A percentile compares a stretch with the other conserved stretches of the same genome.
Conservation (phyloP, 2,329 filamentous ascomycete genomes). For the Xylaria digitata region DNA sequence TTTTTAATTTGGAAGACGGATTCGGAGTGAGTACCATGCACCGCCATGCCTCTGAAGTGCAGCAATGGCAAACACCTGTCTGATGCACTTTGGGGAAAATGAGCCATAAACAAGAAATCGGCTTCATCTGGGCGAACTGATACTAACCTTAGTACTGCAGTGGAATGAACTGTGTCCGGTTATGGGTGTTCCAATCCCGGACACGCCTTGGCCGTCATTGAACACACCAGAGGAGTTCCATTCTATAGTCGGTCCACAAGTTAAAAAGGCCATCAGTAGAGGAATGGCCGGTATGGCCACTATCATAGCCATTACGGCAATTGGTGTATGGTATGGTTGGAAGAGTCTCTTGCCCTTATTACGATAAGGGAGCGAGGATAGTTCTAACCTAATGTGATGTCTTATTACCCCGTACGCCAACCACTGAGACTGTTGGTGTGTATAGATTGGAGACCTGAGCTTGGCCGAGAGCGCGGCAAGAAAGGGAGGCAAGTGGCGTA, state of each 20-base stretch:
- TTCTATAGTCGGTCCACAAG: slow-evolving; percentile 37
- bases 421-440: neutral
- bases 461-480: too few relatives aligned
- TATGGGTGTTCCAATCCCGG: slow-evolving; percentile 43
- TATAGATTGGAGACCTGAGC: neutral
- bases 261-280: slow-evolving; percentile 48
- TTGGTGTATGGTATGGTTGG: slow-evolving; percentile 40
- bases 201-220: slow-evolving; percentile 43
- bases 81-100: neutral
- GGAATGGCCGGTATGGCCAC: slow-evolving; percentile 38
- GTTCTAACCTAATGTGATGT: neutral
- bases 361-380: neutral
- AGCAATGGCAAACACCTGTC: neutral
- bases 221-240: slow-evolving; percentile 46
- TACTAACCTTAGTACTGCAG: slow-evolving; percentile 11
- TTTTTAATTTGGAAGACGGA: slow-evolving; percentile 47
- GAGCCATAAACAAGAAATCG: too few relatives aligned
- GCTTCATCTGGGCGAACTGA: neutral
- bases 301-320: slow-evolving; percentile 39
- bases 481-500: too few relatives aligned
- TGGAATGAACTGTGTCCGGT: slow-evolving; percentile 47
- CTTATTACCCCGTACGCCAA: neutral
- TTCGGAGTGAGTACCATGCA: slow-evolving; percentile 27
- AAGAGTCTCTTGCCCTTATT: slow-evolving; percentile 30
- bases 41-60: neutral